Percentiles rank a stretch among this genome's conserved stretches.
These are phyloP conservation scores for Aspergillus baeticus DNA, from an alignment of 495 filamentous ascomycete species.

Conservation along the genomic window DNA sequence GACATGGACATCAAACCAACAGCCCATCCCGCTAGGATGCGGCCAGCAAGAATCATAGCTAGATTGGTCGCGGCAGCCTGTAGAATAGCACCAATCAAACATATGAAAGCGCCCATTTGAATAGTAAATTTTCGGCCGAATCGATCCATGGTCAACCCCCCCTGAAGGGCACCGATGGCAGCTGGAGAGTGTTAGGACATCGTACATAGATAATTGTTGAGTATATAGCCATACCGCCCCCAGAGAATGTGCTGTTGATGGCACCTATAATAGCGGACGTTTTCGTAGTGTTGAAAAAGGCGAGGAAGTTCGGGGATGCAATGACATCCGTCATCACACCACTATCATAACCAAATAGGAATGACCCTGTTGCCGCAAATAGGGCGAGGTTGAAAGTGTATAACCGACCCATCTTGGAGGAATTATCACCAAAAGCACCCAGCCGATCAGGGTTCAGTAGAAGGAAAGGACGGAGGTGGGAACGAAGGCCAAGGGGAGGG, in stretches of 20 bases:
- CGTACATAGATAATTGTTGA: not conserved
- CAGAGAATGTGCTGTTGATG: slow-evolving; percentile 56
- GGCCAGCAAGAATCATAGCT: slow-evolving; percentile 59
- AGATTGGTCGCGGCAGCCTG: slow-evolving; percentile 53
- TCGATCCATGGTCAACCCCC: slow-evolving; percentile 37
- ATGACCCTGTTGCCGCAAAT: slow-evolving; percentile 48
- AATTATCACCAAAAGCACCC: not conserved
- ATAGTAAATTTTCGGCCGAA: slow-evolving; percentile 56
- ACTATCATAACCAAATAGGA: slow-evolving; percentile 56
- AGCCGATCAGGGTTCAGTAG: not conserved
- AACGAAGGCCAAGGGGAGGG: not conserved
- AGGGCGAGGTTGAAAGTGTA: slow-evolving; percentile 43
- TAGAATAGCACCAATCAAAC: slow-evolving; percentile 53
- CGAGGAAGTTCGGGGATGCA: slow-evolving; percentile 45
- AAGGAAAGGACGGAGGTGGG: not conserved
- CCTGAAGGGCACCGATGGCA: slow-evolving; percentile 35
- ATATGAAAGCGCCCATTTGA: slow-evolving; percentile 54
- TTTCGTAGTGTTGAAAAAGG: slow-evolving; percentile 47
- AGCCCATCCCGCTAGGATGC: slow-evolving; percentile 61
- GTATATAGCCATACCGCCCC: slow-evolving; percentile 36
- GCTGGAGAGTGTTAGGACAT: slow-evolving; percentile 18
- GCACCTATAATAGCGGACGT: slow-evolving; percentile 53
- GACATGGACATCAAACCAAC: slow-evolving; percentile 59
- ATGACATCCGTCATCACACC: slow-evolving; percentile 59
- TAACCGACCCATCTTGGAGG: slow-evolving; percentile 38